Evolutionary conservation across 768 basidiomycete species (phyloP).

Genomic region (Suillus lakei): DNA sequence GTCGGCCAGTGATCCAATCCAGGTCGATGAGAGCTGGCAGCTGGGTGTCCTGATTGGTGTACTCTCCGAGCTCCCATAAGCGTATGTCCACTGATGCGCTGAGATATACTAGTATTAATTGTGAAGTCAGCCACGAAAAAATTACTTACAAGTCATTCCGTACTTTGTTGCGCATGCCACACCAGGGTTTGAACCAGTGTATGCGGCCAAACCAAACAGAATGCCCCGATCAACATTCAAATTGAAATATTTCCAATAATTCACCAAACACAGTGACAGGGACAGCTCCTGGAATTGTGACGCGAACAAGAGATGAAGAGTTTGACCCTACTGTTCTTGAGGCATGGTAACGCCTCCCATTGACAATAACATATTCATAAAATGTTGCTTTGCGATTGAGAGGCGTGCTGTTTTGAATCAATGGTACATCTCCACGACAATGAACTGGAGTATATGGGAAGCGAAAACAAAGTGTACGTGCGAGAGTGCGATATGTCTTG

Average conservation of each 20-base stretch:
- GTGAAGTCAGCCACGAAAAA: neutral
- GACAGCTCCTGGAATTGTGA: neutral
- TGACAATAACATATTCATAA: neutral
- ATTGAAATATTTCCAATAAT: conserved; percentile 8
- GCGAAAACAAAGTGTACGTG: neutral
- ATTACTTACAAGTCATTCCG: conserved; percentile 10
- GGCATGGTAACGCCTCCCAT: conserved; percentile 4
- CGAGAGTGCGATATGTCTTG: neutral
- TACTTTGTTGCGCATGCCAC: neutral
- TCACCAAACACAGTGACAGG: conserved; percentile 4
- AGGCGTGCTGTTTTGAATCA: neutral
- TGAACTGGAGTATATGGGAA: conserved; percentile 8
- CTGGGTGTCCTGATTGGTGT: neutral
- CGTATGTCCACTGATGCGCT: neutral
- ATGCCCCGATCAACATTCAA: conserved; percentile 1
- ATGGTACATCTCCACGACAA: neutral
- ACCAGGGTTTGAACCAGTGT: conserved; percentile 4
- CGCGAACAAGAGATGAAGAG: conserved; percentile 4
- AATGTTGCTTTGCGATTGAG: neutral
- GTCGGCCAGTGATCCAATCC: neutral
- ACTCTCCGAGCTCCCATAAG: conserved; percentile 11
- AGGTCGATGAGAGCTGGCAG: neutral
- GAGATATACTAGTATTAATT: too few species aligned
- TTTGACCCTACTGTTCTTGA: conserved; percentile 4
- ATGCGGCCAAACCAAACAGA: conserved; percentile 8